Evolutionary conservation across 2,329 filamentous ascomycete species (phyloP).

Genomic region (Xylariales sp.): DNA sequence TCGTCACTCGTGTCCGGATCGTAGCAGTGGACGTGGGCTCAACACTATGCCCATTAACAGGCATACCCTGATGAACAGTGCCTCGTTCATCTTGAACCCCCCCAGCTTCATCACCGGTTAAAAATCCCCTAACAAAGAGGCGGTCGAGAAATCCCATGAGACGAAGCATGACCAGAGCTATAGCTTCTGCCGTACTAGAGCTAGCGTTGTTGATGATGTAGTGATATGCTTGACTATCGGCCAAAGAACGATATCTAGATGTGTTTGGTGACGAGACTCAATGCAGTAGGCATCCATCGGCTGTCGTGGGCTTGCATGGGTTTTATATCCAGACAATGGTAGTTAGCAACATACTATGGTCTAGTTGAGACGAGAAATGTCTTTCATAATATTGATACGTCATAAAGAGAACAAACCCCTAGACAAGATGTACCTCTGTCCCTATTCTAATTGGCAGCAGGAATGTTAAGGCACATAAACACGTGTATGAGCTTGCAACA

Average conservation of each 20-base stretch:
- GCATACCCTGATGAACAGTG: background rate
- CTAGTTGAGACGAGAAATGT: background rate
- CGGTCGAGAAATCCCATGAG: slow-evolving; percentile 3
- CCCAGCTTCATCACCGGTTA: background rate
- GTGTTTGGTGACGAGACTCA: background rate
- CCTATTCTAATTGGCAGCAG: background rate
- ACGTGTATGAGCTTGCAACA: background rate
- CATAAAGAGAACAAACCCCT: background rate
- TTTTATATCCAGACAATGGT: background rate
- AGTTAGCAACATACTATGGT: too few species aligned
- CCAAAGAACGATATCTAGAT: background rate
- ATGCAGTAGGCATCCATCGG: background rate
- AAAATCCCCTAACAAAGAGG: background rate
- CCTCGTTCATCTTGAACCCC: slow-evolving; percentile 1
- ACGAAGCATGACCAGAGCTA: background rate
- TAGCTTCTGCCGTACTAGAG: too few species aligned
- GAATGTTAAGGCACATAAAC: background rate
- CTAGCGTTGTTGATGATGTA: background rate
- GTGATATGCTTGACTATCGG: background rate
- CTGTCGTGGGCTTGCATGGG: background rate
- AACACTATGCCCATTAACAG: background rate
- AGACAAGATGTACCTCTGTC: background rate
- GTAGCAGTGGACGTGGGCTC: background rate
- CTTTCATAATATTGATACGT: slow-evolving; percentile 11
- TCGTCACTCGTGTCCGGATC: background rate